Base-by-base conservation (phyloP, 202 grass and related monocot species). In the Eragrostis tef region DNA sequence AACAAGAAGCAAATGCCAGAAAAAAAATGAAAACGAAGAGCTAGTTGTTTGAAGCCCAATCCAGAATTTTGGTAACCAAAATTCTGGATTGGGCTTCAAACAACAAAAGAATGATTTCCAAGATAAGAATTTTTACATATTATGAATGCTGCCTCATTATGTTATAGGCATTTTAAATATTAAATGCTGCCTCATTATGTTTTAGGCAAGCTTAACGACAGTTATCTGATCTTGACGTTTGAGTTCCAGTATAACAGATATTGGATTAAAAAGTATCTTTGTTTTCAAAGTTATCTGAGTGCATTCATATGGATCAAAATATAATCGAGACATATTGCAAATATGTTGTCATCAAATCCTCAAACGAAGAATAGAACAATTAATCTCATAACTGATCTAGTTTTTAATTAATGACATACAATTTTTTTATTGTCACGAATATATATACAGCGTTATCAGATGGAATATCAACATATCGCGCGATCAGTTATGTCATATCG, bases 61-160 rank as follows among this genome's bases (percentile, higher is more conserved):
- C 26, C 21, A 15, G 16, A 58, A 63, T 36, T 49, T 64, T 49
- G 44, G 21, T 64, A 66, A n/a, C 34, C 34, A 4, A 66, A 66
- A 66, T 41, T 48, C 48, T 49, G 43, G 10, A 49, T 61, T 27
- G 21, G 17, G 22, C 42, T 59, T 31, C 31, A 41, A 65, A 3
- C 7, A 16, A 66, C 41, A 39, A 17, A 11, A n/a, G 6, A 4
- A 1, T 36, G 31, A 31, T 11, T 24, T 61, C 12, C 6, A 44
- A 67, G 74, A 79, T 68, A 73, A 26, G 16, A 73, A 57, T 41
- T 5, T 9, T 36, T 31, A 14, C 2, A 64, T 49, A 73, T 31
- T 50, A 15, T 39, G 5, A 74, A 74, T 74, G 22, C 6, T 29
- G 8, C 19, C 19, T 16, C 9, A 15, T n/a, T 29, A 22, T 60